phyloP scores from a whole-genome alignment of 768 basidiomycete species.

The Termitomyces sp. region DNA sequence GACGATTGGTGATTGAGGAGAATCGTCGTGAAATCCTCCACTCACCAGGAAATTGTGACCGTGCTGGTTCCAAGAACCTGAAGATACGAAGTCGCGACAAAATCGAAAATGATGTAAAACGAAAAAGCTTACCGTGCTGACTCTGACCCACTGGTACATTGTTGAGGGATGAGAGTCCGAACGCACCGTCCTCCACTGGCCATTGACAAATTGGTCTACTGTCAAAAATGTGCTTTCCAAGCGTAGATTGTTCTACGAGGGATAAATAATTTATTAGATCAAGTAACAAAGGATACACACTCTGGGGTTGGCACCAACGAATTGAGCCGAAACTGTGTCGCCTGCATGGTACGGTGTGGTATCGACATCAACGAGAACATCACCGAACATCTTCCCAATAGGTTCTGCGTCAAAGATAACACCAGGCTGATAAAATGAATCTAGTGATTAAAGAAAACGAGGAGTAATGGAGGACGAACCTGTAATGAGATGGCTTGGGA shows the following conservation, averaged over 20 bases:
- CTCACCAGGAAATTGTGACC: conserved; percentile 66
- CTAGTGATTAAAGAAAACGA: too few species aligned
- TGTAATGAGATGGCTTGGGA: conserved; percentile 67
- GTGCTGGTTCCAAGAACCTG: conserved; percentile 61
- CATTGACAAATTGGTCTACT: conserved; percentile 51
- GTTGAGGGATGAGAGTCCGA: conserved; percentile 82
- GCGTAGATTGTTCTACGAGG: conserved; percentile 66
- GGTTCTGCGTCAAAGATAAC: conserved; percentile 65
- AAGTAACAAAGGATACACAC: conserved; percentile 34
- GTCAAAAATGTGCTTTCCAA: conserved; percentile 72
- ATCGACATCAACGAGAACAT: conserved; percentile 55
- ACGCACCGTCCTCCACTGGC: conserved; percentile 54
- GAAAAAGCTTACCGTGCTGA: conserved; percentile 42
- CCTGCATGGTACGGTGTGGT: conserved; percentile 50
- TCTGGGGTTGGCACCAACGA: conserved; percentile 77
- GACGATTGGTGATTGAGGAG: conserved; percentile 6
- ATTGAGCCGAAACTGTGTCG: conserved; percentile 57
- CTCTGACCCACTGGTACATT: conserved; percentile 61
- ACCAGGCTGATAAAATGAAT: conserved; percentile 52
- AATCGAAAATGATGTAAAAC: background rate
- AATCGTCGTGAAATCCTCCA: background rate
- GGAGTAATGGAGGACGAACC: conserved; percentile 38
- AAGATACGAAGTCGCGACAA: conserved; percentile 3
- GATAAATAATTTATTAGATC: background rate
- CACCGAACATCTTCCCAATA: conserved; percentile 59